Percentiles rank a stretch among this genome's conserved stretches.
These are phyloP conservation scores for Trichophyton rubrum DNA, from an alignment of 2,329 filamentous ascomycete genomes.

Conservation along the genomic window DNA sequence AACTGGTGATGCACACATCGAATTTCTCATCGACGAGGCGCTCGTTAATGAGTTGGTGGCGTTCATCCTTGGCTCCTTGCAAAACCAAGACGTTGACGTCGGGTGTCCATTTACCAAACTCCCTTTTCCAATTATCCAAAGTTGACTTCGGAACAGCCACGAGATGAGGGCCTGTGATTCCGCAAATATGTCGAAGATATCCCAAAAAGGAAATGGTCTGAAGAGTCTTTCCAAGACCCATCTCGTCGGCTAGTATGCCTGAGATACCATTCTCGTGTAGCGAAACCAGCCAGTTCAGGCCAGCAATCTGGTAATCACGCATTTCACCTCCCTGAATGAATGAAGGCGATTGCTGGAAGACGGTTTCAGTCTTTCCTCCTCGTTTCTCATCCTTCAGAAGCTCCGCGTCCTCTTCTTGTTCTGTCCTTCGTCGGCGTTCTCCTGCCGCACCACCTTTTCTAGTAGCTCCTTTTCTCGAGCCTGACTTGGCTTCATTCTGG, in stretches of 20 bases:
- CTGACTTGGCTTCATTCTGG: slow-evolving; percentile 66
- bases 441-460: slow-evolving; percentile 75
- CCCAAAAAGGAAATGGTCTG: slow-evolving; percentile 96
- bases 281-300: slow-evolving; percentile 94
- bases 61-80: slow-evolving; percentile 90
- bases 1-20: slow-evolving; percentile 95
- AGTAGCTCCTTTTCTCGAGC: slow-evolving; percentile 57
- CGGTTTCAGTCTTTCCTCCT: slow-evolving; percentile 70
- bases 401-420: slow-evolving; percentile 96
- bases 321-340: slow-evolving; percentile 75
- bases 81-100: slow-evolving; percentile 89
- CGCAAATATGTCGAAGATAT: slow-evolving; percentile 82
- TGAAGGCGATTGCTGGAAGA: slow-evolving; percentile 87
- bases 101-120: slow-evolving; percentile 87
- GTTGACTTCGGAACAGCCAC: slow-evolving; percentile 93
- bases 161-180: slow-evolving; percentile 80
- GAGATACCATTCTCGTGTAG: slow-evolving; percentile 98
- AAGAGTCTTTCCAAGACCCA: slow-evolving; percentile 94
- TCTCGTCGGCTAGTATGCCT: slow-evolving; percentile 93
- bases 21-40: slow-evolving; percentile 90
- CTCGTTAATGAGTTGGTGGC: slow-evolving; percentile 75
- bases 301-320: slow-evolving; percentile 93
- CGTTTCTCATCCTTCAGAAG: slow-evolving; percentile 72
- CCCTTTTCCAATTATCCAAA: slow-evolving; percentile 94
- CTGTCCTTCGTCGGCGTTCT: slow-evolving; percentile 72